A percentile compares a stretch with the other conserved stretches of the same genome.
phyloP scores from a whole-genome alignment of 2,329 filamentous ascomycete genomes.

The Aspergillus sp. region DNA sequence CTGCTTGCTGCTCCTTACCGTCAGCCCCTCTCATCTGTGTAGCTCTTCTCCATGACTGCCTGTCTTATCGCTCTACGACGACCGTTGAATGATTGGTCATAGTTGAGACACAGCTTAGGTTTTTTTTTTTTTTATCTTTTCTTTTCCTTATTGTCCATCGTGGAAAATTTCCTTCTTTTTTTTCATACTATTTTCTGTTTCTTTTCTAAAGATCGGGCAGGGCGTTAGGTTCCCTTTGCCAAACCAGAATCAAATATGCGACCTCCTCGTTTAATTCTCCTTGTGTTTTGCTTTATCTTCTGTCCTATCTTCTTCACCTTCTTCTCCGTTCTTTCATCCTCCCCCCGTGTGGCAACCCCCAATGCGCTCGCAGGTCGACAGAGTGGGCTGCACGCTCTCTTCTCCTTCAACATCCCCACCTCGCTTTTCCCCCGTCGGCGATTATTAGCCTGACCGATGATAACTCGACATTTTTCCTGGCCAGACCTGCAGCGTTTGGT shows the following conservation, averaged over 20 bases:
- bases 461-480: slow-evolving; percentile 95
- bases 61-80: slow-evolving; percentile 20
- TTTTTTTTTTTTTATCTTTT: not conserved
- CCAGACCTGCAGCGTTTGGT: slow-evolving; percentile 88
- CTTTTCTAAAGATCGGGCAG: no score
- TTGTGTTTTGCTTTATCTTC: slow-evolving; percentile 44
- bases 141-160: not conserved
- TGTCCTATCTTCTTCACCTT: slow-evolving; percentile 45
- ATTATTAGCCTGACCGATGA: slow-evolving; percentile 96
- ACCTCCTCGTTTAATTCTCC: slow-evolving; percentile 42
- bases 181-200: no score
- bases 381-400: slow-evolving; percentile 53
- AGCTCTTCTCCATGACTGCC: slow-evolving; percentile 31
- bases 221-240: no score
- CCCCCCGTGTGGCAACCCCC: slow-evolving; percentile 32
- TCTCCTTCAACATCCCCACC: slow-evolving; percentile 71
- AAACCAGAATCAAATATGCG: slow-evolving; percentile 33
- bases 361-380: slow-evolving; percentile 34
- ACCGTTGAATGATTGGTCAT: slow-evolving; percentile 29
- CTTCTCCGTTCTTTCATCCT: slow-evolving; percentile 40
- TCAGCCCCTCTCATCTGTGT: slow-evolving; percentile 9
- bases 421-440: slow-evolving; percentile 89
- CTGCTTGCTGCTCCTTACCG: not conserved
- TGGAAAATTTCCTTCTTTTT: no score
- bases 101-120: slow-evolving; percentile 14